Evolutionary conservation across 805 yeast species (phyloP).

Genomic region (Jamesozyma piceae): DNA sequence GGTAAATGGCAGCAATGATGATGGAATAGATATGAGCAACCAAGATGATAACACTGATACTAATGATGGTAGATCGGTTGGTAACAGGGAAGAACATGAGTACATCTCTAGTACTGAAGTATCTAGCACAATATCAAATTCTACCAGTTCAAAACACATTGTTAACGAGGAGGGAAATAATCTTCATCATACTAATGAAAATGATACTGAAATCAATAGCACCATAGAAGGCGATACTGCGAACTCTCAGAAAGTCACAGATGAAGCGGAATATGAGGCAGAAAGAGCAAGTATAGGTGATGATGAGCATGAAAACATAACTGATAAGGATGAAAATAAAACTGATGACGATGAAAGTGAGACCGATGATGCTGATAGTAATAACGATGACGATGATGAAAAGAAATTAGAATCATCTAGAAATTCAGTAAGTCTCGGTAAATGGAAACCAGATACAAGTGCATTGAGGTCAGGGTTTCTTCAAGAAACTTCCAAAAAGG

Average conservation of each 20-base stretch:
- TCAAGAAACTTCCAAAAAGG: slow-evolving; percentile 29
- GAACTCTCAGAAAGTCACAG: no score
- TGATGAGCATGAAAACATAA: background rate
- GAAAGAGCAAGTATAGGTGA: background rate
- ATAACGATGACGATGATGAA: background rate
- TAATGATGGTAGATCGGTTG: background rate
- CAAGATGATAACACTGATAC: background rate
- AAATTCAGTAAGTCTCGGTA: slow-evolving; percentile 13
- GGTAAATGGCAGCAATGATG: slow-evolving; percentile 10
- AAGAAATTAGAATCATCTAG: slow-evolving; percentile 3
- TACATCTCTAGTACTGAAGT: background rate
- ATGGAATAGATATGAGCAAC: background rate
- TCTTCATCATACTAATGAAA: background rate
- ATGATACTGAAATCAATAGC: background rate
- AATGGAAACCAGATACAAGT: slow-evolving; percentile 51
- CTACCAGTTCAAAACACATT: background rate
- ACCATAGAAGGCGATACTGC: background rate
- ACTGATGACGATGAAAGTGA: background rate
- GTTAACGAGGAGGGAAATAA: background rate
- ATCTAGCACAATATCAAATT: background rate
- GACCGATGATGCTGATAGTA: background rate
- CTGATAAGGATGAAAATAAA: background rate
- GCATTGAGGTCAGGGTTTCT: slow-evolving; percentile 33
- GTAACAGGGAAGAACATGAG: background rate
- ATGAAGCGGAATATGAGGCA: background rate